Evolutionary conservation across 352 stramenopile genomes (phyloP), one percentile per base, ranked within the genome.

Genomic region (Pseudoperonospora humuli): DNA sequence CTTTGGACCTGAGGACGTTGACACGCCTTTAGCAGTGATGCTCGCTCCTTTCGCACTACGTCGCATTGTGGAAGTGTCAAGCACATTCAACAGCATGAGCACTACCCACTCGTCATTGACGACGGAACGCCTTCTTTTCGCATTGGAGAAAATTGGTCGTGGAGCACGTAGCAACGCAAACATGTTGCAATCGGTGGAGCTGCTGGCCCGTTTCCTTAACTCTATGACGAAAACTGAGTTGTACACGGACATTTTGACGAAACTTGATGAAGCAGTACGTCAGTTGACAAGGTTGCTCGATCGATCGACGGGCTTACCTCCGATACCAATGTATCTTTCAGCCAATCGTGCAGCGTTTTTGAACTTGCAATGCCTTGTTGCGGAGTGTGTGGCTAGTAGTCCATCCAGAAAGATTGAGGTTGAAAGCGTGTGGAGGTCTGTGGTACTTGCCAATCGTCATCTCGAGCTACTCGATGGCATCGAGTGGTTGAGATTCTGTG

Each of bases 401-500:
- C 38, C 50, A 0, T 50, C 28, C 0, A 43, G 61, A 15, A 64
- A 53, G 10, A n/a, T 10, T 0, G 50, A 73, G 0, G 45, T 76
- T 2, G 52, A 75, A 1, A 35, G 2, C 17, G 34, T 70, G 18
- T 87, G 70, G 73, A 18, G 52, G 3, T 55, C 57, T 11, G 56
- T 86, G 15, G 8, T 68, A 8, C 36, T 53, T 6, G 31, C 50
- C 10, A 73, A 86, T 35, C 38, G 31, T 15, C 70, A 76, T 5
- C 52, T 87, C 1, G 61, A 82, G 37, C 17, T 86, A 28, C 41
- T 86, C 17, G 65, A 84, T 35, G 68, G 72, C 7, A 60, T 73
- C 27, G 63, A 82, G 44, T 87, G 75, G 74, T 32, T 86, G 35
- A 57, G 65, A 23, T 91, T 91, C 40, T 84, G 72, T 19, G 75